Evolutionary conservation across 352 stramenopile genomes (phyloP).

Genomic region (Globisporangium solare): DNA sequence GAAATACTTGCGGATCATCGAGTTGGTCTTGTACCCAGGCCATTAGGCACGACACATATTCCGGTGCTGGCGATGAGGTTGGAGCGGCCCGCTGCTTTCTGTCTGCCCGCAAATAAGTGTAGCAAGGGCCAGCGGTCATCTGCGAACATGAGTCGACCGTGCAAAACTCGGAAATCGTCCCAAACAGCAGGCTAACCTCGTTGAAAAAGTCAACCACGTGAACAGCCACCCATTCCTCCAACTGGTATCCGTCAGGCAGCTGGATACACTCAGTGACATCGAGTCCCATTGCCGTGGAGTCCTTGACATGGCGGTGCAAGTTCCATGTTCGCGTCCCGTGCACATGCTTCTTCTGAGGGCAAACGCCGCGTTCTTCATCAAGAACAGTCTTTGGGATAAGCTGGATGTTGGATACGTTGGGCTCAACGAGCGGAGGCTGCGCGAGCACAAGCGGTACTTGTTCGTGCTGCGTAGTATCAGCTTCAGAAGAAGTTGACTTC

Average conservation of each 20-base stretch:
- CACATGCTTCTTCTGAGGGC: constrained; percentile 47
- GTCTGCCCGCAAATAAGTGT: constrained; percentile 87
- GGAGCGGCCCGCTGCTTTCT: constrained; percentile 43
- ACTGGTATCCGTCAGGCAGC: constrained; percentile 52
- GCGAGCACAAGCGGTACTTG: constrained; percentile 5
- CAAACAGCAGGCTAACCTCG: constrained; percentile 89
- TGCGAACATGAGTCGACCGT: constrained; percentile 52
- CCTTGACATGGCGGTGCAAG: constrained; percentile 65
- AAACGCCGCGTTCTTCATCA: constrained; percentile 51
- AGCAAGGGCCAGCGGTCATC: constrained; percentile 77
- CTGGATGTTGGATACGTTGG: constrained; percentile 7
- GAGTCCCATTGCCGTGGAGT: constrained; percentile 49
- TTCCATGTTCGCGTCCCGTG: constrained; percentile 62
- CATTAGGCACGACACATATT: constrained; percentile 86
- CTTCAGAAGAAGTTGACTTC: constrained; percentile 4
- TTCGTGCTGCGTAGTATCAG: background rate
- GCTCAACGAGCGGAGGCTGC: background rate
- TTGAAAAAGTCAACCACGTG: constrained; percentile 93
- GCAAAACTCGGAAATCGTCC: constrained; percentile 84
- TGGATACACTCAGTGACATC: constrained; percentile 62
- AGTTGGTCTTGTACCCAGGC: constrained; percentile 86
- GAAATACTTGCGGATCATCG: constrained; percentile 65
- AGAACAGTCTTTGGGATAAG: constrained; percentile 47
- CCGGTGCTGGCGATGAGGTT: constrained; percentile 52
- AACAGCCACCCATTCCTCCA: constrained; percentile 69